Percentiles rank a stretch among this genome's conserved stretches.
Evolutionary conservation across 116 monocot genomes (phyloP).

Genomic region (Iris pallida): DNA sequence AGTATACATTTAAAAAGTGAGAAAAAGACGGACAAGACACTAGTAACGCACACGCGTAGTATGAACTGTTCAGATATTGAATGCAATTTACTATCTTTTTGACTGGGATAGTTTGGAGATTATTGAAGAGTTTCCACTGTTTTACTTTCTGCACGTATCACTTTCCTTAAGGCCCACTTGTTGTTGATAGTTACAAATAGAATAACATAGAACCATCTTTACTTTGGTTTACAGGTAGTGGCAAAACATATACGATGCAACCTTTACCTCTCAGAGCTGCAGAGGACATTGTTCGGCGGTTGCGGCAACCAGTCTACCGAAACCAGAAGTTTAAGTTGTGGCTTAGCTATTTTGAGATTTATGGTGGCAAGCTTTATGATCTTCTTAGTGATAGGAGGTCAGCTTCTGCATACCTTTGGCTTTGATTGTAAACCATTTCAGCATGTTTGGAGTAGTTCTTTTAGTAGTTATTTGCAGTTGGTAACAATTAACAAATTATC

Average conservation of each 20-base stretch:
- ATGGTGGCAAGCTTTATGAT: constrained; percentile 95
- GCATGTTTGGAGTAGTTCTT: background rate
- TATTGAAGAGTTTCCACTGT: too few species aligned
- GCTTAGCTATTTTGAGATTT: constrained; percentile 97
- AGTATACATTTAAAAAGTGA: too few species aligned
- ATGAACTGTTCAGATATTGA: too few species aligned
- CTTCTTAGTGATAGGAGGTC: constrained; percentile 90
- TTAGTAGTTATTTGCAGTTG: too few species aligned
- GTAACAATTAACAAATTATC: too few species aligned
- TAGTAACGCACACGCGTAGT: too few species aligned
- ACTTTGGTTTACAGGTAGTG: constrained; percentile 51
- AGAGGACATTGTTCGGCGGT: constrained; percentile 58
- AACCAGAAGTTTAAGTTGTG: constrained; percentile 76
- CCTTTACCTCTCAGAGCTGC: constrained; percentile 77
- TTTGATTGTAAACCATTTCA: background rate
- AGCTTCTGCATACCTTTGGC: background rate
- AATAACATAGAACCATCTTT: background rate
- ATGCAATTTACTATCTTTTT: too few species aligned
- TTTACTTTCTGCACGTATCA: too few species aligned
- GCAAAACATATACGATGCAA: constrained; percentile 92
- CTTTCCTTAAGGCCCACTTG: too few species aligned
- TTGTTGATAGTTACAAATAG: too few species aligned
- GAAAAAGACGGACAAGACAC: too few species aligned
- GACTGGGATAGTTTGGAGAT: too few species aligned
- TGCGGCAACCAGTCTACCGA: constrained; percentile 55